phyloP scores from a whole-genome alignment of 345 rosid species.

The Bruguiera parviflora region DNA sequence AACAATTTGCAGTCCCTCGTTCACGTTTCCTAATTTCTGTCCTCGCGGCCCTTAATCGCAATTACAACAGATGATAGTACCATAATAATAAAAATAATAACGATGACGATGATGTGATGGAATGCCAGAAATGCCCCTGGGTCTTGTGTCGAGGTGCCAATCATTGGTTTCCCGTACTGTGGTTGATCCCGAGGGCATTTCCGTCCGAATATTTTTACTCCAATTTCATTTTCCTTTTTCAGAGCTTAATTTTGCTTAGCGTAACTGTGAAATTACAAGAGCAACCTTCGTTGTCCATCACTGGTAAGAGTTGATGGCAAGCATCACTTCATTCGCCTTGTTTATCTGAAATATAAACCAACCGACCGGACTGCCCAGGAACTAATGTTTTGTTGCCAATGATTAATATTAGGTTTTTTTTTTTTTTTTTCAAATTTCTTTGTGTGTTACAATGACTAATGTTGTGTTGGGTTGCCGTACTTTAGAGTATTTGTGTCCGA shows the following conservation, averaged over 20 bases:
- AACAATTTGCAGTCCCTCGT: constrained; percentile 8
- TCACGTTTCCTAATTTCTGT: background rate
- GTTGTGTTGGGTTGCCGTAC: constrained; percentile 14
- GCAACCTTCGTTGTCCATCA: constrained; percentile 5
- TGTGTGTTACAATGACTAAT: background rate
- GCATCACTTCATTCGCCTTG: constrained; percentile 10
- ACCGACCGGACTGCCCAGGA: constrained; percentile 22
- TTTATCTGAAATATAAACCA: background rate
- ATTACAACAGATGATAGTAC: too few species aligned
- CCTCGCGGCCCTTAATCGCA: too few species aligned
- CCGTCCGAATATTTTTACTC: constrained; percentile 28
- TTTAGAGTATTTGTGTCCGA: constrained; percentile 44
- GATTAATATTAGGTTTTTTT: constrained; percentile 34
- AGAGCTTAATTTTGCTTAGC: background rate
- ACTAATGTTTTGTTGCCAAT: constrained; percentile 1
- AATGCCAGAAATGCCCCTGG: constrained; percentile 40
- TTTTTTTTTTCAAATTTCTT: constrained; percentile 3
- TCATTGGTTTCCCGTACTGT: constrained; percentile 38
- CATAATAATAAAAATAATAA: background rate
- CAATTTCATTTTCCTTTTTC: constrained; percentile 18
- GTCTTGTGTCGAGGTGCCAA: background rate
- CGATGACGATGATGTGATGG: background rate
- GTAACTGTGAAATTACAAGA: constrained; percentile 10
- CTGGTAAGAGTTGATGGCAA: too few species aligned
- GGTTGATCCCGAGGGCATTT: constrained; percentile 59